Percentiles rank a stretch among this genome's conserved stretches.
These are phyloP conservation scores for Hypoxylon crocopeplum DNA, from an alignment of 495 filamentous ascomycete species.

Conservation along the genomic window DNA sequence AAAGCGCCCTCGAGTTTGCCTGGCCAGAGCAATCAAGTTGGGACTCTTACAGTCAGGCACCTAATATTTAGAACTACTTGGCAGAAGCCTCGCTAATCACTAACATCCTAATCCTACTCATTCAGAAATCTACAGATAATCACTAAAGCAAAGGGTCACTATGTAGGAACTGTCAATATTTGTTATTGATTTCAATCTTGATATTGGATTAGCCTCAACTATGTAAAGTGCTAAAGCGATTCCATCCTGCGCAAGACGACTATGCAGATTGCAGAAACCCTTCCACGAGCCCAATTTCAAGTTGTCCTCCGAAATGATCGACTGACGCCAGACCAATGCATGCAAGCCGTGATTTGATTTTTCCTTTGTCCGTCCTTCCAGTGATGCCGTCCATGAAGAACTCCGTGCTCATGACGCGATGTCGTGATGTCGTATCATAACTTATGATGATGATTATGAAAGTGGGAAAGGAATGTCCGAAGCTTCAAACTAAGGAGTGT, in stretches of 20 bases:
- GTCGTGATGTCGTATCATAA: conserved; percentile 5
- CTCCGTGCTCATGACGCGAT: conserved; percentile 9
- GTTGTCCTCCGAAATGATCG: conserved; percentile 3
- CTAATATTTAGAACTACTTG: no score
- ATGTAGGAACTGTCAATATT: not conserved
- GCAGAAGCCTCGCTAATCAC: no score
- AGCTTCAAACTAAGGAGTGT: conserved; percentile 4
- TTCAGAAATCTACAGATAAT: no score
- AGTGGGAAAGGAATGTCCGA: conserved; percentile 2
- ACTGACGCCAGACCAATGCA: conserved; percentile 4
- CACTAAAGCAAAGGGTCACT: no score
- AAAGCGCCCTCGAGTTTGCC: no score
- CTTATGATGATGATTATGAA: not conserved
- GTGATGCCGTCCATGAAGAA: conserved; percentile 2
- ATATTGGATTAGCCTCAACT: not conserved
- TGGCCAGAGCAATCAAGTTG: no score
- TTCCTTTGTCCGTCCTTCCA: no score
- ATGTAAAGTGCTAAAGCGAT: not conserved
- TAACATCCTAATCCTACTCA: no score
- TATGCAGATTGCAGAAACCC: conserved; percentile 4
- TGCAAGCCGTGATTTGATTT: not conserved
- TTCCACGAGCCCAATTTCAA: conserved; percentile 2
- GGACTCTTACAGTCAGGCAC: no score
- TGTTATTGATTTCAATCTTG: not conserved
- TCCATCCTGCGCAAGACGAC: not conserved